Evolutionary conservation across 2,329 filamentous ascomycete genomes (phyloP).

Genomic region (Furcasterigmium sp.): DNA sequence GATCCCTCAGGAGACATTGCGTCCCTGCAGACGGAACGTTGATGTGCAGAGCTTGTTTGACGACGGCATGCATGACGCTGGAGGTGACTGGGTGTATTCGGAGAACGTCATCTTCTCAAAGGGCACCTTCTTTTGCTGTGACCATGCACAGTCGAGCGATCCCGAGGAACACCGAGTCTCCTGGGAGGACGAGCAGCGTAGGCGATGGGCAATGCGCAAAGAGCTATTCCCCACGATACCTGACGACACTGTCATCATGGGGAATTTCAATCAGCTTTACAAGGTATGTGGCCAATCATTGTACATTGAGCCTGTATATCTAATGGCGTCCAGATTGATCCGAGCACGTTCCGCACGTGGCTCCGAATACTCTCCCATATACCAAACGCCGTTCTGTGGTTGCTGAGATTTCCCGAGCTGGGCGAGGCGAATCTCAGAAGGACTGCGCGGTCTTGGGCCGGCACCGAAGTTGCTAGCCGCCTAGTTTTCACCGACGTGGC

Average conservation of each 20-base stretch:
- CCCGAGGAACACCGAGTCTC: slow-evolving; percentile 58
- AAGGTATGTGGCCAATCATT: slow-evolving; percentile 74
- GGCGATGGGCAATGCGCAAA: slow-evolving; percentile 89
- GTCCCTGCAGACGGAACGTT: slow-evolving; percentile 72
- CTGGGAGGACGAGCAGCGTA: slow-evolving; percentile 79
- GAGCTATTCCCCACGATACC: slow-evolving; percentile 79
- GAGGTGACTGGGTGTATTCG: slow-evolving; percentile 84
- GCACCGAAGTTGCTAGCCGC: slow-evolving; percentile 75
- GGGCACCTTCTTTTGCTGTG: slow-evolving; percentile 97
- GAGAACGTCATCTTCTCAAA: slow-evolving; percentile 95
- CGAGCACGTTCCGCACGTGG: slow-evolving; percentile 93
- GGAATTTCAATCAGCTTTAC: slow-evolving; percentile 98
- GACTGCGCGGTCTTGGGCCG: slow-evolving; percentile 80
- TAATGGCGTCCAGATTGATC: slow-evolving; percentile 69
- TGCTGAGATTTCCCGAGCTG: slow-evolving; percentile 91
- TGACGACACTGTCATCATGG: slow-evolving; percentile 84
- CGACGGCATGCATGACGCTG: slow-evolving; percentile 59
- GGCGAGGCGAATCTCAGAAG: slow-evolving; percentile 80
- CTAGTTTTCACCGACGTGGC: slow-evolving; percentile 96
- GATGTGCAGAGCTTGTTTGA: slow-evolving; percentile 64
- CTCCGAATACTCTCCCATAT: slow-evolving; percentile 80
- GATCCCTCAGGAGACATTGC: slow-evolving; percentile 74
- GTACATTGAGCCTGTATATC: slow-evolving; percentile 4
- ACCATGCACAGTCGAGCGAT: slow-evolving; percentile 88
- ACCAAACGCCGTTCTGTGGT: slow-evolving; percentile 87